Conservation (phyloP, 108 stramenopile species). For the Fistulifera pelliculosa region DNA sequence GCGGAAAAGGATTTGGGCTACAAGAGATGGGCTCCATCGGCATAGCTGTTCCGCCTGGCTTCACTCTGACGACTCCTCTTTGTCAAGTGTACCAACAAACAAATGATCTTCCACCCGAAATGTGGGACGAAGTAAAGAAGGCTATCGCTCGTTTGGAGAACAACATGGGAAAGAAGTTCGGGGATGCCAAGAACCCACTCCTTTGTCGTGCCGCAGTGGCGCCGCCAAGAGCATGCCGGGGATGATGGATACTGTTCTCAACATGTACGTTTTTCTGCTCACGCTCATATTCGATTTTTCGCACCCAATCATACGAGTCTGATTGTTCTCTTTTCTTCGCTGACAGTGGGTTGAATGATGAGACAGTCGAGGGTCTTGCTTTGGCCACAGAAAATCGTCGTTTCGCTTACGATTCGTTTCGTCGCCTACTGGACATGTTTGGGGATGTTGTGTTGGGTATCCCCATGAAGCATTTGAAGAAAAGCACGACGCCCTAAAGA, state of each 20-base stretch:
- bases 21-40: constrained; percentile 59
- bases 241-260: constrained; percentile 77
- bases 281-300: background rate
- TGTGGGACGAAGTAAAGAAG: constrained; percentile 33
- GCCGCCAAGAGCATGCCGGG: constrained; percentile 67
- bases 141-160: constrained; percentile 27
- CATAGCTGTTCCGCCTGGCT: constrained; percentile 75
- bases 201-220: constrained; percentile 55
- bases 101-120: constrained; percentile 32
- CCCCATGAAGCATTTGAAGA: constrained; percentile 74
- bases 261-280: constrained; percentile 15
- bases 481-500: constrained; percentile 40
- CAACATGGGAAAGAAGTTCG: constrained; percentile 52
- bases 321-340: constrained; percentile 8
- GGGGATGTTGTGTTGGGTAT: constrained; percentile 68
- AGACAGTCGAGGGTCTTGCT: constrained; percentile 59
- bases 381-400: constrained; percentile 58
- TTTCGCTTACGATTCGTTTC: constrained; percentile 77
- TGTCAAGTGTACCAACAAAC: constrained; percentile 37
- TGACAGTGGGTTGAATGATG: constrained; percentile 59
- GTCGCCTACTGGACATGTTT: constrained; percentile 83
- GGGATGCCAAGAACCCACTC: constrained; percentile 48
- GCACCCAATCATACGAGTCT: constrained; percentile 20
- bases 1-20: constrained; percentile 69
- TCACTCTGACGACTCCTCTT: constrained; percentile 51